Base-by-base conservation (phyloP, 768 basidiomycete genomes). In the Lactarius sp. region DNA sequence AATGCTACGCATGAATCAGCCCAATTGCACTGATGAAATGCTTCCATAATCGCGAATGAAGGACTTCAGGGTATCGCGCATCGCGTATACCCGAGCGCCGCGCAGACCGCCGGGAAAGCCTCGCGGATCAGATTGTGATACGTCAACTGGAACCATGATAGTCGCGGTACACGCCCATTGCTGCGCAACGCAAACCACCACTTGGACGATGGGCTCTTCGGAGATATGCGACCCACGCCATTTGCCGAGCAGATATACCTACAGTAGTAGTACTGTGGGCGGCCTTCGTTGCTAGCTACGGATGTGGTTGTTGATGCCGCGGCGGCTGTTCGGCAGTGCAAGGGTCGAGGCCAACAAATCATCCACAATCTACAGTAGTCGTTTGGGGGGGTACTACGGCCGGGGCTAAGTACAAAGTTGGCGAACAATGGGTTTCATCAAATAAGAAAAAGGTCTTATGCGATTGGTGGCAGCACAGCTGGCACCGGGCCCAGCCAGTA, bases 121-220 rank as follows among this genome's bases (percentile, higher is more conserved):
- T 59, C 57, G 49, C 51, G 57, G 49, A 59, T 59, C 57, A 59
- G 57, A 59, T 27, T 20, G 10, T 34, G 22, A 47, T 34, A 20
- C 46, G 46, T 46, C 46, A n/a, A 46, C 6, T 10, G 42, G 42
- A 16, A 44, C 6, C 42, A 27, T 5, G 39, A 5, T 2, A 44
- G 6, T 44, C 42, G 18, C 42, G 42, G 39, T 44, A 16, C 18
- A 44, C 16, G 7, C 42, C 18, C 42, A 44, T 44, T 3, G 27
- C 36, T 10, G 8, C 46, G 47, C 22, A 27, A 49, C 22, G 10
- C 46, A 49, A 27, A 12, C 12, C 22, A 49, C 2, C 1, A 8
- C 3, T 4, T 4, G 47, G 47, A 7, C 16, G 34, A 31, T n/a
- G 39, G 50, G 18, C 37, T 6, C 10, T 18, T 22, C 50, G 59